phyloP scores from a whole-genome alignment of 2,329 filamentous ascomycete species.

The Zalaria obscura region DNA sequence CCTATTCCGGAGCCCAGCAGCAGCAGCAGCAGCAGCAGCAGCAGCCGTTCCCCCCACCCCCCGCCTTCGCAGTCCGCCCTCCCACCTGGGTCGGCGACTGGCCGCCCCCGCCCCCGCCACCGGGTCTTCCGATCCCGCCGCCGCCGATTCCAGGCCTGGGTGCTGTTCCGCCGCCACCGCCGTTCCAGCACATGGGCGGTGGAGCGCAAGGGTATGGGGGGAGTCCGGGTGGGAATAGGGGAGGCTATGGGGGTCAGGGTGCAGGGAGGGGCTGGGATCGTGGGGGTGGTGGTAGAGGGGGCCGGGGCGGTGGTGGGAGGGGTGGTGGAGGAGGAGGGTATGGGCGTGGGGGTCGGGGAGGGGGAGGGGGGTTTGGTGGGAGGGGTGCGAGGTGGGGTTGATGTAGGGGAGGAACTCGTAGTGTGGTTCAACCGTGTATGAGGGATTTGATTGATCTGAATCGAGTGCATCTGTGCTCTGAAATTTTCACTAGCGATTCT shows the following conservation, averaged over 20 bases:
- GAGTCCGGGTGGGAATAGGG: background rate
- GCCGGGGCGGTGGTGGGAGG: background rate
- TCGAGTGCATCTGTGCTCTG: too few relatives aligned
- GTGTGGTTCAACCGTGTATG: too few relatives aligned
- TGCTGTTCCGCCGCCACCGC: background rate
- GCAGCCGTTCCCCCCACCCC: too few relatives aligned
- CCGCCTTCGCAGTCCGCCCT: too few relatives aligned
- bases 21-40: too few relatives aligned
- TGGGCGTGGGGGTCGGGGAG: background rate
- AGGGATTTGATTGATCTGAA: too few relatives aligned
- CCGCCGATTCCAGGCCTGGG: background rate
- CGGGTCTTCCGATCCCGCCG: background rate
- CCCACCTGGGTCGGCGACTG: too few relatives aligned
- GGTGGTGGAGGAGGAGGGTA: background rate
- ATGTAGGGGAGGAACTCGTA: too few relatives aligned
- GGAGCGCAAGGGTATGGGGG: constrained; percentile 1
- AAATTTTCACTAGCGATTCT: too few relatives aligned
- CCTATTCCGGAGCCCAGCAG: too few relatives aligned
- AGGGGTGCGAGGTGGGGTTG: too few relatives aligned
- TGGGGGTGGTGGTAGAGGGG: background rate
- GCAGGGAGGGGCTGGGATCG: background rate
- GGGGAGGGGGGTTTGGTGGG: too few relatives aligned
- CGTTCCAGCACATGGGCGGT: constrained; percentile 1
- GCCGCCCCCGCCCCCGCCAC: background rate
- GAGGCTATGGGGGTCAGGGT: background rate